Percentiles rank a stretch among this genome's conserved stretches.
phyloP scores from a whole-genome alignment of 441 rosid genomes.

The Populus hybrid region DNA sequence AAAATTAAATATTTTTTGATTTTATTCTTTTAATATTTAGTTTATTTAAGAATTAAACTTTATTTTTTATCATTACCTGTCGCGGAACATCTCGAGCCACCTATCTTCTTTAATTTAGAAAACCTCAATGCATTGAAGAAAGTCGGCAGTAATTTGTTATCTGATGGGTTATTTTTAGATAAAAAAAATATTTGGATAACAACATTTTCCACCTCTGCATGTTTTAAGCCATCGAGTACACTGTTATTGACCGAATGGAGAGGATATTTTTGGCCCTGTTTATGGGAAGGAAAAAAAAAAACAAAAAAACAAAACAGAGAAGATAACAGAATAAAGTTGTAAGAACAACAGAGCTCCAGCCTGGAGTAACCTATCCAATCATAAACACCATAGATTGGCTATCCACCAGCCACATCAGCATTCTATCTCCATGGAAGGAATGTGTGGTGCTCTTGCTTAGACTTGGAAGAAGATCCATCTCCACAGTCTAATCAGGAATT shows the following conservation, averaged over 20 bases:
- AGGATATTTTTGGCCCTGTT: not conserved
- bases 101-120: not conserved
- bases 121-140: not conserved
- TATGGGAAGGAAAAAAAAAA: not conserved
- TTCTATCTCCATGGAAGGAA: slow-evolving; percentile 46
- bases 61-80: too few species aligned
- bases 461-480: slow-evolving; percentile 31
- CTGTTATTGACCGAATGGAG: too few species aligned
- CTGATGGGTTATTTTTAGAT: not conserved
- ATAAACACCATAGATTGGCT: slow-evolving; percentile 37
- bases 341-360: not conserved
- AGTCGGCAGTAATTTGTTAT: not conserved
- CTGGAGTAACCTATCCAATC: slow-evolving; percentile 30
- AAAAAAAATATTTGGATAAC: too few species aligned
- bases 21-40: too few species aligned
- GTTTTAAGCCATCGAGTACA: too few species aligned
- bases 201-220: too few species aligned
- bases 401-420: slow-evolving; percentile 61
- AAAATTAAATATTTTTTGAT: too few species aligned
- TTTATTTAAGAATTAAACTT: too few species aligned
- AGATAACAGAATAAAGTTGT: not conserved
- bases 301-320: not conserved
- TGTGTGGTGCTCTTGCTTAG: slow-evolving; percentile 45
- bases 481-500: slow-evolving; percentile 23
- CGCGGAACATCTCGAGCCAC: not conserved